These are phyloP conservation scores for Globisporangium polare DNA, from an alignment of 352 stramenopile genomes.

Conservation along the genomic window DNA sequence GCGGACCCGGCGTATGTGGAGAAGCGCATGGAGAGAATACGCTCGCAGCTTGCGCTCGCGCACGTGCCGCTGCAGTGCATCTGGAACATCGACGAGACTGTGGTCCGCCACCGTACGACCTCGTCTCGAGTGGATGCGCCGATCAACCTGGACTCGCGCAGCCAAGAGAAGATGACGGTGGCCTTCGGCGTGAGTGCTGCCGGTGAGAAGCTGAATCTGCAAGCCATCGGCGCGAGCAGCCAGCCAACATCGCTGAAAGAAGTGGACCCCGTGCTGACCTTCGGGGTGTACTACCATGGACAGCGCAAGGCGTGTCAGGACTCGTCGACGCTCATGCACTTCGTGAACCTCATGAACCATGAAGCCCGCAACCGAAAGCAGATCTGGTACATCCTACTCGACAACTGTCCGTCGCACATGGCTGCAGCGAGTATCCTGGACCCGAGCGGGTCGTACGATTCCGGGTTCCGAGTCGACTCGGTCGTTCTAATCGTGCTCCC, in stretches of 20 bases:
- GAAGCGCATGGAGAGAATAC: slow-evolving; percentile 44
- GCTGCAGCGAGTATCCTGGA: slow-evolving; percentile 58
- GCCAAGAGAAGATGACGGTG: slow-evolving; percentile 49
- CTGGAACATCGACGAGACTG: slow-evolving; percentile 67
- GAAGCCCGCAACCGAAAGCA: slow-evolving; percentile 54
- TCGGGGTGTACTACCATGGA: slow-evolving; percentile 41
- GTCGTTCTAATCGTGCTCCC: slow-evolving; percentile 66
- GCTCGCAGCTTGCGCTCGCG: slow-evolving; percentile 41
- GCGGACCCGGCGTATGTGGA: slow-evolving; percentile 18
- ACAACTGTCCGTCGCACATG: slow-evolving; percentile 60
- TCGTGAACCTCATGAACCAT: slow-evolving; percentile 55
- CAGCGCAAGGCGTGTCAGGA: slow-evolving; percentile 49
- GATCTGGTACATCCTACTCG: slow-evolving; percentile 66
- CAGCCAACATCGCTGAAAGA: slow-evolving; percentile 33
- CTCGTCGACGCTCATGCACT: slow-evolving; percentile 43
- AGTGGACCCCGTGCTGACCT: slow-evolving; percentile 29
- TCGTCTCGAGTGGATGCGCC: slow-evolving; percentile 28
- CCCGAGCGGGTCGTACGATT: slow-evolving; percentile 48
- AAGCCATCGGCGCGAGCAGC: slow-evolving; percentile 49
- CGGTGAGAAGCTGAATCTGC: slow-evolving; percentile 58
- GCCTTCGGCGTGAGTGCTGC: slow-evolving; percentile 53
- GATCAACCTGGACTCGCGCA: slow-evolving; percentile 45
- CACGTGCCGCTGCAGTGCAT: slow-evolving; percentile 52
- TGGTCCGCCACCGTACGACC: slow-evolving; percentile 44
- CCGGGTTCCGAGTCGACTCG: slow-evolving; percentile 60